Evolutionary conservation across 2,329 filamentous ascomycete species (phyloP), one percentile per base, ranked within the genome.

Genomic region (Xylariales sp.): DNA sequence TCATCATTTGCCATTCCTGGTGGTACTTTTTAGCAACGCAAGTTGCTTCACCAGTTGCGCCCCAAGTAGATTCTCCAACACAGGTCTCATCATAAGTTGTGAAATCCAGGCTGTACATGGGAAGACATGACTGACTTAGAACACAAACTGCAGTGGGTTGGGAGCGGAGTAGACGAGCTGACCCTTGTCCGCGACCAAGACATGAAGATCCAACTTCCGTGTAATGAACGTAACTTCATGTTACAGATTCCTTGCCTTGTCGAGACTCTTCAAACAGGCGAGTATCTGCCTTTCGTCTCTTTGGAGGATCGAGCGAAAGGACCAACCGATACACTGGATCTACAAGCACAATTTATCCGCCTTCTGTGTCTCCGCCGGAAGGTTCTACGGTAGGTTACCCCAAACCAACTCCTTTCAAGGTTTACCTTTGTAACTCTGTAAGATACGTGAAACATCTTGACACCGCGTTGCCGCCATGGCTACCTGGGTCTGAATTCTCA

Each of bases 181-280:
- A 43, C 48, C 3, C 42, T 51, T 4, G 15, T 51, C 4, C 16
- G 21, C 3, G 48, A 51, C 21, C 38, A 22, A 4, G 44, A 47
- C 21, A 39, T 51, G 19, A 40, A 40, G 32, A 42, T 51, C 18
- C 46, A 60, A 29, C 46, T 60, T 8, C 58, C 58, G 2, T 49
- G 48, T 31, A 47, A 45, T 25, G 48, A 51, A 28, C 34, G 37
- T 8, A 47, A 32, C 20, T 49, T 49, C 25, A 34, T 42, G 14
- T 35, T 43, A 10, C 44, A 49, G 35, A 42, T 36, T 3, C 42
- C 46, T 8, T 46, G 39, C 19, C 32, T 49, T 33, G 42, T 46
- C 11, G 45, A 48, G 37, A 36, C 41, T 11, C 34, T 49, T 29
- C 31, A 38, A 34, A 40, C 32, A 3, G 44, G 43, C 8, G 38